phyloP scores from a whole-genome alignment of 1,139 yeast genomes.

The Protomyces arabidopsidicola region DNA sequence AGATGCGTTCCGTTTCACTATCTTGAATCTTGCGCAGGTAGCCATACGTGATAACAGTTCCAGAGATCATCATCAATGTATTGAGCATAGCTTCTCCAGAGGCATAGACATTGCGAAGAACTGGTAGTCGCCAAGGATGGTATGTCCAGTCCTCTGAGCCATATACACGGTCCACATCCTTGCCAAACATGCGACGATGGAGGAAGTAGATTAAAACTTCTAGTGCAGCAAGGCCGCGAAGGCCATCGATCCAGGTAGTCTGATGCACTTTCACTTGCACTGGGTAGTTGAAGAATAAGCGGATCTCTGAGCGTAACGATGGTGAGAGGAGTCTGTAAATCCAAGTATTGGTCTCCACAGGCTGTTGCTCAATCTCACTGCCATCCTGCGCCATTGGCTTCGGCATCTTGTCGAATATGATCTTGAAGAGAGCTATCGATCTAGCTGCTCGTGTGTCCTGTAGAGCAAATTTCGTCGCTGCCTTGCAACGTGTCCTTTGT shows the following conservation, averaged over 20 bases:
- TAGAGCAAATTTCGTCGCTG: no score
- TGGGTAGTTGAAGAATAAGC: background rate
- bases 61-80: constrained; percentile 6
- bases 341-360: no score
- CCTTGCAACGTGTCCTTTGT: no score
- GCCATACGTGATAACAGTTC: constrained; percentile 4
- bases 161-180: background rate
- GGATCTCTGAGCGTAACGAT: background rate
- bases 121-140: background rate
- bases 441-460: no score
- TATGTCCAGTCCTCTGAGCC: background rate
- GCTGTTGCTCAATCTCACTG: no score
- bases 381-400: no score
- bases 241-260: constrained; percentile 16
- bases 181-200: constrained; percentile 2
- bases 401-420: no score
- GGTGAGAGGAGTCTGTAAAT: background rate
- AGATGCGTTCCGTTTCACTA: background rate
- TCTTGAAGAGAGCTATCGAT: no score
- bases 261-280: background rate
- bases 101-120: background rate
- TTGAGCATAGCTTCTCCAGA: constrained; percentile 6
- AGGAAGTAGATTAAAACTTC: constrained; percentile 11
- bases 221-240: constrained; percentile 16
- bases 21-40: background rate